Percentiles rank a stretch among this genome's conserved stretches.
Evolutionary conservation across 2,329 filamentous ascomycete species (phyloP).

Genomic region (Hymenoscyphus fraxineus): DNA sequence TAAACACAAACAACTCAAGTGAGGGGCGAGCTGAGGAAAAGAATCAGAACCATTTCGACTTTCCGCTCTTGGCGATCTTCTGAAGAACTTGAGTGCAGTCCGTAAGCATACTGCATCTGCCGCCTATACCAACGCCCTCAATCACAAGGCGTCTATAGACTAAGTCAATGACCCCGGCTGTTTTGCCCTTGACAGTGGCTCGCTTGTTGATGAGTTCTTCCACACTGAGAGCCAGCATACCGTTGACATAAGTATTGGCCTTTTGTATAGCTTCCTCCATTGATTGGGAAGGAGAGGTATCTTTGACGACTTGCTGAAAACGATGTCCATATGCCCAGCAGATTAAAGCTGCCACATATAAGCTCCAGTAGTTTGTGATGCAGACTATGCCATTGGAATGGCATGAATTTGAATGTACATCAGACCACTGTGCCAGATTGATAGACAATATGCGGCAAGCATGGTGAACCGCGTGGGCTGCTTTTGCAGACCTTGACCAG

Average conservation of each 20-base stretch:
- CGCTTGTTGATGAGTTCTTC: slow-evolving; percentile 38
- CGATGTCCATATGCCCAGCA: slow-evolving; percentile 54
- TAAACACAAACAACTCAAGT: background rate
- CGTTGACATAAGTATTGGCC: slow-evolving; percentile 36
- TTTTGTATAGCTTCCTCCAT: slow-evolving; percentile 19
- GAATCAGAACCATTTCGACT: slow-evolving; percentile 41
- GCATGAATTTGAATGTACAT: slow-evolving; percentile 15
- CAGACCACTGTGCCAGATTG: slow-evolving; percentile 38
- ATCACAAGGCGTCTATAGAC: slow-evolving; percentile 45
- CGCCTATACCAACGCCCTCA: slow-evolving; percentile 43
- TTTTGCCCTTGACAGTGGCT: slow-evolving; percentile 41
- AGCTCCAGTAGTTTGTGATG: slow-evolving; percentile 50
- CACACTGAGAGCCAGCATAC: slow-evolving; percentile 40
- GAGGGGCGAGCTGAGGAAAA: background rate
- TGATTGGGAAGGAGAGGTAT: slow-evolving; percentile 4
- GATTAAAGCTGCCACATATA: slow-evolving; percentile 56
- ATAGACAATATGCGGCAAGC: slow-evolving; percentile 50
- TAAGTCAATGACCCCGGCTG: slow-evolving; percentile 45
- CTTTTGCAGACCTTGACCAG: slow-evolving; percentile 45
- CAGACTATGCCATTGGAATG: slow-evolving; percentile 13
- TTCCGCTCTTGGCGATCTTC: slow-evolving; percentile 46
- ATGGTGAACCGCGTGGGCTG: slow-evolving; percentile 45
- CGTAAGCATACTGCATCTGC: slow-evolving; percentile 47
- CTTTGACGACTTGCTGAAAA: slow-evolving; percentile 7
- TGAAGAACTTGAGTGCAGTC: slow-evolving; percentile 52